Percentiles rank a stretch among this genome's conserved stretches.
Evolutionary conservation across 2,329 filamentous ascomycete species (phyloP).

Genomic region (Whalleya microplaca): DNA sequence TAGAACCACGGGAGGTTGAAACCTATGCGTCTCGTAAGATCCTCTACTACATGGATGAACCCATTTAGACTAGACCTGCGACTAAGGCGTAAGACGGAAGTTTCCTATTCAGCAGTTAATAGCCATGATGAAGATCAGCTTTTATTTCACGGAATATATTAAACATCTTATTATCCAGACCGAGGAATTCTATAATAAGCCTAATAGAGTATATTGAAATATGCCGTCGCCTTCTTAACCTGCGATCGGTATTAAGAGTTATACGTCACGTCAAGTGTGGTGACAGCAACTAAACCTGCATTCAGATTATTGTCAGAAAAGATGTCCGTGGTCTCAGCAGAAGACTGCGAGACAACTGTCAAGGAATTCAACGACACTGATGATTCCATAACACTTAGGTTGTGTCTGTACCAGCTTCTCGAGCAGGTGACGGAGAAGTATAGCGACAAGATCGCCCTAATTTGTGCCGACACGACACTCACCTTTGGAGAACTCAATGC

Average conservation of each 20-base stretch:
- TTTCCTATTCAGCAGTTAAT: neutral
- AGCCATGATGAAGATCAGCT: neutral
- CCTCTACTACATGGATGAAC: neutral
- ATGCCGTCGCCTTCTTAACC: too few relatives aligned
- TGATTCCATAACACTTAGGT: slow-evolving; percentile 5
- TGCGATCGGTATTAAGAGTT: too few relatives aligned
- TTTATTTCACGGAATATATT: too few relatives aligned
- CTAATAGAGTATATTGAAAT: too few relatives aligned
- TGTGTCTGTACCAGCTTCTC: slow-evolving; percentile 25
- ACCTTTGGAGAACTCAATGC: slow-evolving; percentile 28
- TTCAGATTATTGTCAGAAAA: slow-evolving; percentile 5
- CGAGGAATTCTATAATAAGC: too few relatives aligned
- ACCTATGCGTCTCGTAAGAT: neutral
- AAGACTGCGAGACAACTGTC: slow-evolving; percentile 7
- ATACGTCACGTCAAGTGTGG: neutral
- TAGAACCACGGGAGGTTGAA: neutral
- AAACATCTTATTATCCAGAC: too few relatives aligned
- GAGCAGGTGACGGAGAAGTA: slow-evolving; percentile 15
- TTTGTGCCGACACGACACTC: slow-evolving; percentile 19
- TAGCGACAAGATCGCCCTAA: slow-evolving; percentile 24
- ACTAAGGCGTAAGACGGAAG: neutral
- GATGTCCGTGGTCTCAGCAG: slow-evolving; percentile 3
- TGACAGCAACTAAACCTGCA: neutral
- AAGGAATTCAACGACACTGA: slow-evolving; percentile 12
- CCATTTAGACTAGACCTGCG: neutral